Conservation (phyloP, 345 rosid species). For the Euphorbia pulcherrima region DNA sequence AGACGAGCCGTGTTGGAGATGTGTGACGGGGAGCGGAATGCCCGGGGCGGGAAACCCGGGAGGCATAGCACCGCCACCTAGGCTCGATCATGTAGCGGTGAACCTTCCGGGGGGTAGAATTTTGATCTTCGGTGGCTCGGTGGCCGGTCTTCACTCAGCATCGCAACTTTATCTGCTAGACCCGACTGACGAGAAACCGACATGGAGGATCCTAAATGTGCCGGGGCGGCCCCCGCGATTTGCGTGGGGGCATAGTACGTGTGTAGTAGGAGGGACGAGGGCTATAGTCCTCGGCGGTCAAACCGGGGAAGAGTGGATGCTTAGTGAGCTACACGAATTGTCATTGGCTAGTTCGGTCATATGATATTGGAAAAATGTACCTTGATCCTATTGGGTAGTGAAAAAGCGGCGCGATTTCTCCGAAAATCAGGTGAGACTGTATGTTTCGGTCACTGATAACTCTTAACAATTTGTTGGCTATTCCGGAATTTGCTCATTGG, state of each 20-base stretch:
- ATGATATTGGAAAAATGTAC: conserved; percentile 27
- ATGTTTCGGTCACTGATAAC: conserved; percentile 20
- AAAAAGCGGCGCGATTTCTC: conserved; percentile 8
- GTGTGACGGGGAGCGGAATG: conserved; percentile 78
- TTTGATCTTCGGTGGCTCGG: conserved; percentile 78
- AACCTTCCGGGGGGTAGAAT: conserved; percentile 79
- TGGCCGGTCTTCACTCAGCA: conserved; percentile 86
- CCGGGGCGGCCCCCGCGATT: conserved; percentile 78
- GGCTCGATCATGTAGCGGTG: conserved; percentile 86
- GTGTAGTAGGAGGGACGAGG: conserved; percentile 88
- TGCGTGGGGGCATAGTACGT: conserved; percentile 94
- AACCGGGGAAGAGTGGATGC: conserved; percentile 95
- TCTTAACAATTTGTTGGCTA: conserved; percentile 25
- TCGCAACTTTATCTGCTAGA: conserved; percentile 85
- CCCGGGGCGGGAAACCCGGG: conserved; percentile 84
- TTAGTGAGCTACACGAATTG: conserved; percentile 77
- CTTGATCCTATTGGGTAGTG: background rate
- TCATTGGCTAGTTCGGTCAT: conserved; percentile 56
- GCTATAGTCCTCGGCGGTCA: conserved; percentile 87
- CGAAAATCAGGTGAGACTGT: conserved; percentile 17
- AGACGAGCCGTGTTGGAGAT: conserved; percentile 83
- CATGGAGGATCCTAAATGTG: conserved; percentile 81
- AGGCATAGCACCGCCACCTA: conserved; percentile 85
- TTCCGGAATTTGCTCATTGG: conserved; percentile 24
- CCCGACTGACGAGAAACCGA: conserved; percentile 84